Evolutionary conservation across 192 early-diverging fungal species (phyloP), one percentile per base, ranked within the genome.

Genomic region (Linnemannia elongata): DNA sequence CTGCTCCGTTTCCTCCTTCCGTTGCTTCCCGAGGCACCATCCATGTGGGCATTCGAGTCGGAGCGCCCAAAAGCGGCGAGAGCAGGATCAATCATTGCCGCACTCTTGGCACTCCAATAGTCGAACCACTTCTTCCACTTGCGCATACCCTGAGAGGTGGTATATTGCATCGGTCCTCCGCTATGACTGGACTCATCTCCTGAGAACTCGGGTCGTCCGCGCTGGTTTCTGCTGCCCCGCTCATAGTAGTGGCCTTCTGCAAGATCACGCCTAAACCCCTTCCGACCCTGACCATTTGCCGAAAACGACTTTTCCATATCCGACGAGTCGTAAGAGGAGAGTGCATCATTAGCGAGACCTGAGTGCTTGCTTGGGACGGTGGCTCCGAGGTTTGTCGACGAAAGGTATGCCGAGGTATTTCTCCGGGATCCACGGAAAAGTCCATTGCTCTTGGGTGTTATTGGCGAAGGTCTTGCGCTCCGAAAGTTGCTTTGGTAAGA

Each of bases 121-220:
- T 87, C 85, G 68, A 87, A 81, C 80, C 79, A 87, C n/a, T 81
- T 87, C 30, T 78, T 87, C 85, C 85, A 87, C 41, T 87, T 87
- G 20, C 72, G 75, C 85, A 87, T 87, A 20, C 85, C 85, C 30
- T 87, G 85, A 27, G 85, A 87, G 12, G 85, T 87, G 1, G 85
- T 81, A 30, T 81, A 87, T 35, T 87, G 85, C 76, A 81, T 81
- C 18, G 79, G 76, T 1, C 79, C 85, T 35, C 72, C 79, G 52
- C 54, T 39, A 18, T 87, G 85, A 63, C 57, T 55, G 1, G 85
- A 75, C 57, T 87, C 85, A 27, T 87, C 85, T n/a, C 76, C 85
- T 24, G 79, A 80, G 38, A 87, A 30, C 36, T 63, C 74, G 9
- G n/a, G 27, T 20, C 69, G 54, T 22, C 77, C 75, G 10, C 42